These are phyloP conservation scores for Sanghuangporus sanghuang DNA, from an alignment of 1,284 basidiomycete genomes.

Conservation along the genomic window DNA sequence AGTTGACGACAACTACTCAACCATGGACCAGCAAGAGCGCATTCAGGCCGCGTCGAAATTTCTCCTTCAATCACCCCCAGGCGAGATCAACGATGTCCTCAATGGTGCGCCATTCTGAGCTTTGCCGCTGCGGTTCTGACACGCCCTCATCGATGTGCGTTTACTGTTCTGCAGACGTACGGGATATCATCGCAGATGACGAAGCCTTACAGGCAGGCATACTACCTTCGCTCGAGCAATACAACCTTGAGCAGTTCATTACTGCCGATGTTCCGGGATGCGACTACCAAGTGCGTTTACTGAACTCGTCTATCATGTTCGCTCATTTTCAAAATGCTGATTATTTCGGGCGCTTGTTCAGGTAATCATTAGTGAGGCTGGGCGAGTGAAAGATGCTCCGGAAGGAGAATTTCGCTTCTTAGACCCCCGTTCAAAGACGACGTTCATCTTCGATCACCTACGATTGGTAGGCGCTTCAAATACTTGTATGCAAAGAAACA, in stretches of 20 bases:
- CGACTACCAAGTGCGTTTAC: conserved; percentile 57
- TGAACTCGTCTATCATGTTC: conserved; percentile 8
- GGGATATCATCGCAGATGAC: conserved; percentile 84
- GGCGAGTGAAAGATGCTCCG: conserved; percentile 36
- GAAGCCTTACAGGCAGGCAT: conserved; percentile 73
- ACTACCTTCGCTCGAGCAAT: conserved; percentile 70
- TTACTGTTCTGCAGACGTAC: conserved; percentile 59
- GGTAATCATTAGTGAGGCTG: conserved; percentile 74
- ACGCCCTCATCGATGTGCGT: conserved; percentile 8
- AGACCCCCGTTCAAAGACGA: conserved; percentile 73
- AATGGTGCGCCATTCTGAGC: conserved; percentile 51
- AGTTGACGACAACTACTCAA: background rate
- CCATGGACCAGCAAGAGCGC: conserved; percentile 57
- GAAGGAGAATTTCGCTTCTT: conserved; percentile 64
- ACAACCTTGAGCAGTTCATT: conserved; percentile 83
- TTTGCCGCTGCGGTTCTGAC: conserved; percentile 6
- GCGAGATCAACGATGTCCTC: conserved; percentile 93
- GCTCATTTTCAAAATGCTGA: background rate
- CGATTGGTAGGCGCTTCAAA: conserved; percentile 50
- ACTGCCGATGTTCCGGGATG: conserved; percentile 76
- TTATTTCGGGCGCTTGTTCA: conserved; percentile 26
- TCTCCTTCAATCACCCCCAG: conserved; percentile 86
- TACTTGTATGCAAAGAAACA: background rate
- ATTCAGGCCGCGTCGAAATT: conserved; percentile 72
- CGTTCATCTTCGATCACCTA: conserved; percentile 80